Base-by-base conservation (phyloP, 148 eudicot species). In the Beta vulgaris region DNA sequence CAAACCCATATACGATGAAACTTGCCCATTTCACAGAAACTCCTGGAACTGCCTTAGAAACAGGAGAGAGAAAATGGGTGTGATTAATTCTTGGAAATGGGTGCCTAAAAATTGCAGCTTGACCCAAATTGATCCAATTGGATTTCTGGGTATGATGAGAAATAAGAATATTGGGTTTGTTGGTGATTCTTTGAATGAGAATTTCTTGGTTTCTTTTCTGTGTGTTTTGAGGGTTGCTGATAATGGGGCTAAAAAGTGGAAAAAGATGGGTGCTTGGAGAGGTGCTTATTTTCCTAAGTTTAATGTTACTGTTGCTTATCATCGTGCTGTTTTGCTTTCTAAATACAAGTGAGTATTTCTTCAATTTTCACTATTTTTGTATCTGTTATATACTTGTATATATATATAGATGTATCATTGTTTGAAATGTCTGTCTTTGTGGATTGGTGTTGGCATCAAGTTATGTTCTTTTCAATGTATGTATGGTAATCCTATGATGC, bases 111-210 rank as follows among this genome's bases (percentile, higher is more conserved):
- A 83, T 9, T 95, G 97, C 73, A 86, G 69, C 12, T 85, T 95
- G 79, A 43, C 64, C 1, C 79, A 84, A 70, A 64, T 95, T 77
- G 93, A 95, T 54, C 91, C 97, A 4, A 53, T 72, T 7, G 49
- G 75, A 82, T 92, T 95, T 82, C 77, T 92, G 87, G 78, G 80
- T 72, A 19, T 82, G 83, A 90, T 92, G 97, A 85, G 92, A 82
- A 78, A 86, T 32, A 90, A 76, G 79, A 89, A 83, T 46, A 76
- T 95, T 77, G 98, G 98, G 90, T 86, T 95, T 80, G 87, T 95
- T 77, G 99, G 97, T 73, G 99, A 92, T 66, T 92, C 99, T 0
- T 75, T 95, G 89, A 92, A 88, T 66, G 98, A 92, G 84, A 90
- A 92, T 72, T 88, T 92, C 54, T 71, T 90, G 78, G 92, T 83